Evolutionary conservation across 306 rosid species (phyloP), one percentile per base, ranked within the genome.

Genomic region (Rosa chinensis): DNA sequence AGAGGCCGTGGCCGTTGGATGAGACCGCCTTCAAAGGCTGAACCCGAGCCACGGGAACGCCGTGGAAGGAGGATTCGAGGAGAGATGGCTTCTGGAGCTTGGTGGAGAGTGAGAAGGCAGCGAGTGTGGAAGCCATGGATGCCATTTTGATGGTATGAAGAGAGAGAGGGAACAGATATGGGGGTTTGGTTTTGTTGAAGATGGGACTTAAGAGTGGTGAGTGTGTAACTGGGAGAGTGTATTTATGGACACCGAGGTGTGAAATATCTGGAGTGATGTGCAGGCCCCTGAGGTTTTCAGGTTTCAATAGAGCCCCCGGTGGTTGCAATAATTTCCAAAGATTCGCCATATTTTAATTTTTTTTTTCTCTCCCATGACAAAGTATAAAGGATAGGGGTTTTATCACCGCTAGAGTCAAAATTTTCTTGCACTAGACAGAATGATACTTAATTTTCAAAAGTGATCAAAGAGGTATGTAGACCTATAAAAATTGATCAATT

Each of bases 81-180:
- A 81, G 81, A 8, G 89, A 75, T 5, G 81, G 48, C 58, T 40
- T 81, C 17, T 84, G 84, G 53, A 78, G 78, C 66, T 75, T 90
- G 83, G 87, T n/a, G 32, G 85, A 14, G 53, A 87, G 80, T 64
- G 86, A 78, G 28, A 85, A 80, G 18, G 93, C 73, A 53, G 87
- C 66, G 73, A 82, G 78, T 10, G 79, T 77, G 75, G 92, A 78
- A 37, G 94, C 93, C 94, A 93, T 88, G 53, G 80, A 40, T 45
- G 77, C 79, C 85, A 77, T 69, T 11, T 35, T 21, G 6, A 50
- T 50, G 56, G 56, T 50, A 16, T 23, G 16, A 2, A 17, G 42
- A 0, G 32, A 35, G 42, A 52, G 6, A 53, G 1, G 4, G 20
- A 14, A 5, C 14, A 50, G 45, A 43, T 16, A 23, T 2, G 11